Base-by-base conservation (phyloP, 2,329 filamentous ascomycete genomes). In the Hypoxylon sp. region DNA sequence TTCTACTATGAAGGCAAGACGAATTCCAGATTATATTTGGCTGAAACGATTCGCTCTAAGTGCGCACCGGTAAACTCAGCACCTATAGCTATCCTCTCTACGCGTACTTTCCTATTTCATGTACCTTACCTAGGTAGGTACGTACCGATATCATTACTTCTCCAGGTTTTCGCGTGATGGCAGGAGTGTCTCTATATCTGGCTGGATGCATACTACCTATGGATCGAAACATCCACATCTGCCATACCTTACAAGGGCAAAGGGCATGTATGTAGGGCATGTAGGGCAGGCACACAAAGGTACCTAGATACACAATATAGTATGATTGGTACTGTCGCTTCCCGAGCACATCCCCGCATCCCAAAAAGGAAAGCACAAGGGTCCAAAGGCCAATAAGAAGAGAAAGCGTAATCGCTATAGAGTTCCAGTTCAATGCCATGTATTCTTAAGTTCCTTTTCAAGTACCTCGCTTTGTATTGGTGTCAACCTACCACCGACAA, bases 281-380 rank as follows among this genome's bases (percentile, higher is more conserved):
- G 11, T 4, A 27, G 6, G 32, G 32, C n/a, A 21, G 37, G 16
- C 37, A 41, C 37, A 21, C 16, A 12, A 19, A 41, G n/a, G n/a
- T n/a, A n/a, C n/a, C n/a, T n/a, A n/a, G n/a, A 19, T 41, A 19
- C 16, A 19, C 12, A 19, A 9, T 6, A 21, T 19, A 27, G 43
- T 48, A 50, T 56, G 19, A 46, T 34, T n/a, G 29, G 37, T 41
- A 27, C 48, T 34, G 48, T 34, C 21, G 21, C 48, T 23, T 34
- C 48, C 48, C 11, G 14, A 11, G 21, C 32, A 9, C n/a, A 41
- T 45, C 48, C 45, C 27, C 34, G 23, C n/a, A 27, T 60, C 63
- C 63, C 21, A 60, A 66, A 66, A 21, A 8, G 63, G 63, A 63
- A 66, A 43, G 11, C 14, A 52, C 63, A 59, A 46, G 63, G 63